A percentile compares a stretch with the other conserved stretches of the same genome.
Conservation (phyloP, 2,329 filamentous ascomycete genomes). For the Diaporthe citrichinensis region DNA sequence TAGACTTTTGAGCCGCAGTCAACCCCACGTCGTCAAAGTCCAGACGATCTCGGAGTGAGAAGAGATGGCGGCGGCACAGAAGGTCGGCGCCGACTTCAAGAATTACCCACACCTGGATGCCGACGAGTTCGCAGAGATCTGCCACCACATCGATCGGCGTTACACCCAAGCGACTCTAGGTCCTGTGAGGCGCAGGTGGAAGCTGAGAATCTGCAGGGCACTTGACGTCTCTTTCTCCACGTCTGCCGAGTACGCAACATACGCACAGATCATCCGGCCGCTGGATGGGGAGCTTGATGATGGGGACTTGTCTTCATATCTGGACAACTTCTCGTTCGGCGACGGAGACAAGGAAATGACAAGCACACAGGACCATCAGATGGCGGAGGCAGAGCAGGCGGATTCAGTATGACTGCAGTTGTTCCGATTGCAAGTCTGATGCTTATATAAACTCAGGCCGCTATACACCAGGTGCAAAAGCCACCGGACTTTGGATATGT, state of each 20-base stretch:
- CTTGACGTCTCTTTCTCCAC: constrained; percentile 60
- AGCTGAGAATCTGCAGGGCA: constrained; percentile 66
- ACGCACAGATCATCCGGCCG: constrained; percentile 69
- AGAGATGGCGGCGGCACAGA: constrained; percentile 24
- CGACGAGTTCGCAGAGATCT: constrained; percentile 76
- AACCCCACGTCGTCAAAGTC: constrained; percentile 7
- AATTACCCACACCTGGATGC: constrained; percentile 73
- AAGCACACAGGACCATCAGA: constrained; percentile 56
- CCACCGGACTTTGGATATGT: constrained; percentile 62
- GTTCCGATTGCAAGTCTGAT: constrained; percentile 1
- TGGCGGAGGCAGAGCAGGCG: constrained; percentile 65
- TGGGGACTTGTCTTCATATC: constrained; percentile 60
- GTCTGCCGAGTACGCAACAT: constrained; percentile 64
- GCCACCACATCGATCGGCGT: constrained; percentile 71
- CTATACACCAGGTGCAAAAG: constrained; percentile 51
- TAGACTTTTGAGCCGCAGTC: constrained; percentile 6
- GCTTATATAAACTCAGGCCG: constrained; percentile 53
- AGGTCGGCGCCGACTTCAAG: constrained; percentile 55
- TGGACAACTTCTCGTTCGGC: constrained; percentile 62
- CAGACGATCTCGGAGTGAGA: background rate
- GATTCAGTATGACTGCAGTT: constrained; percentile 60
- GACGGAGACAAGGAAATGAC: constrained; percentile 39
- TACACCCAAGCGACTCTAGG: constrained; percentile 73
- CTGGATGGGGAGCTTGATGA: constrained; percentile 61
- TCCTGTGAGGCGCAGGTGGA: constrained; percentile 67